Percentiles rank a stretch among this genome's conserved stretches.
Evolutionary conservation across 768 basidiomycete species (phyloP).

Genomic region (Lentinula guzmanii): DNA sequence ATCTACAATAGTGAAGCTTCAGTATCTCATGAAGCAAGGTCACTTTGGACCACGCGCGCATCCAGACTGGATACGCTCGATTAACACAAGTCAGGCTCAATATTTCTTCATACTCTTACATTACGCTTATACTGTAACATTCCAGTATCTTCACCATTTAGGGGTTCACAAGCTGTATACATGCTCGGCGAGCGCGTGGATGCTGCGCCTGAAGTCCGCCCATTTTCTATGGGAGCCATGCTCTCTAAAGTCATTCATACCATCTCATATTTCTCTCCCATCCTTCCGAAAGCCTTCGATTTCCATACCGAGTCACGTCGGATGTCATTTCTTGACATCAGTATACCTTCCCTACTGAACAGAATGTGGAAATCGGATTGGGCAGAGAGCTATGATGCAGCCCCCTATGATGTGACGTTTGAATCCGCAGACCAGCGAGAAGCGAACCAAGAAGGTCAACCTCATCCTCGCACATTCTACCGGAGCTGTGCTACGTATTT

Average conservation of each 20-base stretch:
- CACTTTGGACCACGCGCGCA: constrained; percentile 33
- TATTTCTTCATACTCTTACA: not conserved
- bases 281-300: constrained; percentile 31
- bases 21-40: constrained; percentile 30
- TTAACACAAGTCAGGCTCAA: constrained; percentile 31
- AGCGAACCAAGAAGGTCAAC: constrained; percentile 26
- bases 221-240: constrained; percentile 31
- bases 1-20: constrained; percentile 40
- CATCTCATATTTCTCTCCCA: constrained; percentile 35
- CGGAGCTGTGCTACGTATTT: constrained; percentile 33
- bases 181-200: constrained; percentile 35
- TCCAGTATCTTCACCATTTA: constrained; percentile 40
- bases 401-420: constrained; percentile 43
- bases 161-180: constrained; percentile 44
- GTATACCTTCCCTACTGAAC: constrained; percentile 23
- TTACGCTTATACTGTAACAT: not conserved
- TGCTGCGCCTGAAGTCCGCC: constrained; percentile 33
- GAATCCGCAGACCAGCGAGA: constrained; percentile 38
- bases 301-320: constrained; percentile 36
- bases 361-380: constrained; percentile 43
- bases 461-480: constrained; percentile 33
- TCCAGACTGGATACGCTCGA: constrained; percentile 41
- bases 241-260: constrained; percentile 34
- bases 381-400: constrained; percentile 39
- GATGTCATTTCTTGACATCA: constrained; percentile 32